Conservation (phyloP, 164 flowering plant species). For the Cinnamomum chago region DNA sequence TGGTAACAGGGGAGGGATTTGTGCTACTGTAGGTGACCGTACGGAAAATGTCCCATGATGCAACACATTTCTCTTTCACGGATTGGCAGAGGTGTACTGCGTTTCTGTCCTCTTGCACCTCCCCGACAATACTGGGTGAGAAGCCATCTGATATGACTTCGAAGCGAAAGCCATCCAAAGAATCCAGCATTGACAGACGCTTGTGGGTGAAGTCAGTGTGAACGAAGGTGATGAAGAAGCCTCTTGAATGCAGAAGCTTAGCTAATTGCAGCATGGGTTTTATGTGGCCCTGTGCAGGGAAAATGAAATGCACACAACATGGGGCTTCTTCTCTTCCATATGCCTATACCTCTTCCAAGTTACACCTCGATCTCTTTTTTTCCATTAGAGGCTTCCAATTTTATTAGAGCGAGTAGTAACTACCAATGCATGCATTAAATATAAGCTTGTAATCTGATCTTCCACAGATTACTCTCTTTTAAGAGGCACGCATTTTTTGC, state of each 20-base stretch:
- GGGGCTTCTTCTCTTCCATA: background rate
- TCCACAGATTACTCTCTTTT: too few species aligned
- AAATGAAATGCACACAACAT: conserved; percentile 14
- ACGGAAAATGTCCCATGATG: too few species aligned
- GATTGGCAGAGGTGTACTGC: background rate
- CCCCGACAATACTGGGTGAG: background rate
- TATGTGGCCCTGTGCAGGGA: conserved; percentile 28
- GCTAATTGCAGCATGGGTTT: conserved; percentile 20
- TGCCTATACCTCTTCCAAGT: too few species aligned
- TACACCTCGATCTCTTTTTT: too few species aligned
- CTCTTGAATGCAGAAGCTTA: background rate
- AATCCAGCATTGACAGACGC: background rate
- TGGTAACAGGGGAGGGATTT: too few species aligned
- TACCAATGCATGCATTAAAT: too few species aligned
- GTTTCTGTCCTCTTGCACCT: background rate
- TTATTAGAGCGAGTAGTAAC: too few species aligned
- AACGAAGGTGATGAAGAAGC: conserved; percentile 39
- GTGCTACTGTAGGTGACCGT: too few species aligned
- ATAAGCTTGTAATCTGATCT: too few species aligned
- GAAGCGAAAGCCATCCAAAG: background rate
- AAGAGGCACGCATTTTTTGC: too few species aligned
- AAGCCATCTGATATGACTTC: background rate
- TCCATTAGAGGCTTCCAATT: too few species aligned
- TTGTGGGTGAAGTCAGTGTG: conserved; percentile 7
- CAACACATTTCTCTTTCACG: conserved; percentile 17